These are phyloP conservation scores for Hyparrhenia diplandra DNA, from an alignment of 176 grass and related monocot species.

Conservation along the genomic window DNA sequence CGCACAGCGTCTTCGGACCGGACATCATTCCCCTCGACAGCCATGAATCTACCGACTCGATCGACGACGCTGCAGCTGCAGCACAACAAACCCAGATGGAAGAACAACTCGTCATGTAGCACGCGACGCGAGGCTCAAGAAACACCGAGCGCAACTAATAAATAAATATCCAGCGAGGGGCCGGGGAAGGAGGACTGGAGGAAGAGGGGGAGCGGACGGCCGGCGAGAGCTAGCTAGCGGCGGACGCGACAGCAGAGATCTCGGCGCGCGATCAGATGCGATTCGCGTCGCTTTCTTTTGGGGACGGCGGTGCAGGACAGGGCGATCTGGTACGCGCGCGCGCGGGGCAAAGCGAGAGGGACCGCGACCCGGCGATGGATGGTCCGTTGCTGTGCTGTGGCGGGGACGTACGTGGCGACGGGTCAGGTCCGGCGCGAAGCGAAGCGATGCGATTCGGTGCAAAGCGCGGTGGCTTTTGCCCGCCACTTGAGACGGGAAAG, in stretches of 20 bases:
- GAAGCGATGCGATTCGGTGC: constrained; percentile 36
- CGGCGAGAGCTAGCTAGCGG: neutral
- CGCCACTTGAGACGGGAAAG: neutral
- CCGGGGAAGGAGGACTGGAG: too few relatives aligned
- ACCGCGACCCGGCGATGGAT: neutral
- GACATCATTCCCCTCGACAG: constrained; percentile 50
- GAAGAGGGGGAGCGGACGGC: neutral
- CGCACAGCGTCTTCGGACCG: constrained; percentile 28
- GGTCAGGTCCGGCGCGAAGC: neutral
- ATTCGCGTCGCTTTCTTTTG: constrained; percentile 33
- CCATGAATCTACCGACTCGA: constrained; percentile 25
- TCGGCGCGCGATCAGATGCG: constrained; percentile 21
- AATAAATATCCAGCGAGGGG: neutral
- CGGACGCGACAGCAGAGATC: constrained; percentile 20
- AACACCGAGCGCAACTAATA: neutral
- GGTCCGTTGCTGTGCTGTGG: neutral
- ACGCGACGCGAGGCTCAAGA: neutral
- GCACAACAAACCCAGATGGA: too few relatives aligned
- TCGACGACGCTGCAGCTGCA: neutral
- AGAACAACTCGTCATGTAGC: too few relatives aligned
- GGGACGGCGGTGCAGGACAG: neutral
- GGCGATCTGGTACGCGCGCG: neutral
- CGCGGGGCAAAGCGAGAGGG: neutral
- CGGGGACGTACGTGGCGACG: neutral
- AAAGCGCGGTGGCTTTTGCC: constrained; percentile 23